phyloP scores from a whole-genome alignment of 108 stramenopile species.

The Discostella stelligeroides region DNA sequence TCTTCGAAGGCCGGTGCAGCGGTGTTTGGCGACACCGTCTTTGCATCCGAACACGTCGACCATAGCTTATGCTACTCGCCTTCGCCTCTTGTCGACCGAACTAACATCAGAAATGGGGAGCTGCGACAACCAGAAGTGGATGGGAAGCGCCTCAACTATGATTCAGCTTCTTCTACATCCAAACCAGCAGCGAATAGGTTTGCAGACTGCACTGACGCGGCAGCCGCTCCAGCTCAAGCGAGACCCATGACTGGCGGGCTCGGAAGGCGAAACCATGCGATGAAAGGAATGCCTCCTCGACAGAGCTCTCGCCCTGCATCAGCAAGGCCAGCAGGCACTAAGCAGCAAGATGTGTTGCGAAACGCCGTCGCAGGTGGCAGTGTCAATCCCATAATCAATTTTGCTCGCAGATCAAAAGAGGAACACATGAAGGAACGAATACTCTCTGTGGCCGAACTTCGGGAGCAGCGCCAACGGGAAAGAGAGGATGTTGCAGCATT shows the following conservation, averaged over 20 bases:
- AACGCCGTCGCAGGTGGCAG: slow-evolving; percentile 1
- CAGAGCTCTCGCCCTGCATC: slow-evolving; percentile 1
- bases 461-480: slow-evolving; percentile 66
- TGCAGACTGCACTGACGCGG: slow-evolving; percentile 4
- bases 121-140: background rate
- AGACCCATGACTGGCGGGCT: too few relatives aligned
- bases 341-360: background rate
- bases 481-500: slow-evolving; percentile 58
- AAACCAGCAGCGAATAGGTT: slow-evolving; percentile 8
- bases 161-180: background rate
- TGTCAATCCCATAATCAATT: slow-evolving; percentile 39
- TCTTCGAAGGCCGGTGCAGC: slow-evolving; percentile 36
- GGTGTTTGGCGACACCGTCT: slow-evolving; percentile 38
- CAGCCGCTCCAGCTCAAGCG: background rate
- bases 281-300: background rate
- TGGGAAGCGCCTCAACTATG: slow-evolving; percentile 28
- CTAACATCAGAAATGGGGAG: slow-evolving; percentile 17
- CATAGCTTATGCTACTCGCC: slow-evolving; percentile 47
- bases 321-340: slow-evolving; percentile 13
- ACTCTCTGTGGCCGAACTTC: slow-evolving; percentile 43
- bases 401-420: slow-evolving; percentile 35
- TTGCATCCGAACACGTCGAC: slow-evolving; percentile 43
- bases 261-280: background rate
- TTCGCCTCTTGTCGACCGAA: slow-evolving; percentile 27
- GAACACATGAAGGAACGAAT: slow-evolving; percentile 28